Evolutionary conservation across 257 asterid species (phyloP).

Genomic region (Penstemon davidsonii): DNA sequence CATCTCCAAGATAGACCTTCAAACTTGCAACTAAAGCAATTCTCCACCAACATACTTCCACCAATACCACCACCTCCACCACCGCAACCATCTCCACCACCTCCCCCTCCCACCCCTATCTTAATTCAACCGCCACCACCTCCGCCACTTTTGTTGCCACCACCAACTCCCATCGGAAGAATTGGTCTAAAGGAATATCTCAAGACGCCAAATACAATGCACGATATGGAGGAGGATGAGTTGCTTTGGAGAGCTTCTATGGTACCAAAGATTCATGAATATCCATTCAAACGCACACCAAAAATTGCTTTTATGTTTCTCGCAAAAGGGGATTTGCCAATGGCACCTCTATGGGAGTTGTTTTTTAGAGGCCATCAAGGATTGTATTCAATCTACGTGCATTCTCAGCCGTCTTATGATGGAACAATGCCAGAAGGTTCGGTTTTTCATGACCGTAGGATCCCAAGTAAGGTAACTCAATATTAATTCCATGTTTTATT

Average conservation of each 20-base stretch:
- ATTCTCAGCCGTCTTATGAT: constrained; percentile 51
- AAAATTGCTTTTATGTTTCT: constrained; percentile 85
- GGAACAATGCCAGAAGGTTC: constrained; percentile 42
- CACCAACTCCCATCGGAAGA: background rate
- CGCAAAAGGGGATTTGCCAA: constrained; percentile 53
- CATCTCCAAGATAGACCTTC: constrained; percentile 41
- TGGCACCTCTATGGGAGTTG: constrained; percentile 77
- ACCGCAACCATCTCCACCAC: background rate
- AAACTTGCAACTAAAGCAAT: constrained; percentile 34
- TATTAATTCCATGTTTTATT: too few relatives aligned
- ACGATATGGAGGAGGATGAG: constrained; percentile 67
- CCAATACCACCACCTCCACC: background rate
- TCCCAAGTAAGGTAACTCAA: constrained; percentile 69
- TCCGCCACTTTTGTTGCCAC: background rate
- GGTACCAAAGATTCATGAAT: constrained; percentile 36
- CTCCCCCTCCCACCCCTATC: background rate
- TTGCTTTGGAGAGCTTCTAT: constrained; percentile 79
- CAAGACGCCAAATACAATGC: constrained; percentile 38
- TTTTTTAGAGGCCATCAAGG: constrained; percentile 65
- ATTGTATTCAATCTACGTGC: constrained; percentile 62
- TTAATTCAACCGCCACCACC: constrained; percentile 19
- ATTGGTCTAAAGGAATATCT: constrained; percentile 38
- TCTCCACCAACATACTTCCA: constrained; percentile 3
- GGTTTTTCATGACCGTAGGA: constrained; percentile 57
- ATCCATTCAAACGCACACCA: constrained; percentile 49